Base-by-base conservation (phyloP, 306 rosid species). In the Herpetospermum pedunculosum region DNA sequence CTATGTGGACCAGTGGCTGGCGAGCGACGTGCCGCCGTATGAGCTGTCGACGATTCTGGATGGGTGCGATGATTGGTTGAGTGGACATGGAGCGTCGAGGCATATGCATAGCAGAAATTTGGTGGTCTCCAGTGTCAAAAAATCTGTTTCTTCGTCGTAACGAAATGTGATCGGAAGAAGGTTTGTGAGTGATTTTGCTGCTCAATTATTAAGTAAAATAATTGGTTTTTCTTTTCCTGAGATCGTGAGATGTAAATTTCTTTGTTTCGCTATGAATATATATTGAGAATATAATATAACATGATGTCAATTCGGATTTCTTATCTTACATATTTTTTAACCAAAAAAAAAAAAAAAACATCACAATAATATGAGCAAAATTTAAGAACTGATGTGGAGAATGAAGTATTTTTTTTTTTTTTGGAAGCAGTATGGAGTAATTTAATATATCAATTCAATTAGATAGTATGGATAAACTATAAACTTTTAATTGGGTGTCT, bases 1-100 rank as follows among this genome's bases (percentile, higher is more conserved):
- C 40, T 65, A 65, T 6, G 72, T 65, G 52, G 72, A 65, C 18
- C 72, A 65, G 50, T 65, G 72, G 72, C 52, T 65, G 52, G 72
- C 72, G 13, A 65, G 32, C 34, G 52, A 65, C 50, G 72, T 35
- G 32, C 72, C 72, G 5, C 72, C 72, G 13, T 65, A 32, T 65
- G 19, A 65, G 34, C 50, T 65, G 29, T 40, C 72, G 52, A 23
- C 72, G 19, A 14, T 40, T 40, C 29, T 65, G 19, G 72, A 65
- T 3, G 72, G 72, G 3, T 65, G 72, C 35, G 72, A 41, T 40
- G 72, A 65, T 40, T 65, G 34, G 72, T 6, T 35, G 29, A 19
- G 28, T 5, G 72, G 50, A 2, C 50, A 35, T 35, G 47, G 47
- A 35, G 2, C 29, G 28, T 63, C 52, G 21, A 41, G 35, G 72